Conservation (phyloP, 2,329 filamentous ascomycete species). For the Cryphonectria japonica region DNA sequence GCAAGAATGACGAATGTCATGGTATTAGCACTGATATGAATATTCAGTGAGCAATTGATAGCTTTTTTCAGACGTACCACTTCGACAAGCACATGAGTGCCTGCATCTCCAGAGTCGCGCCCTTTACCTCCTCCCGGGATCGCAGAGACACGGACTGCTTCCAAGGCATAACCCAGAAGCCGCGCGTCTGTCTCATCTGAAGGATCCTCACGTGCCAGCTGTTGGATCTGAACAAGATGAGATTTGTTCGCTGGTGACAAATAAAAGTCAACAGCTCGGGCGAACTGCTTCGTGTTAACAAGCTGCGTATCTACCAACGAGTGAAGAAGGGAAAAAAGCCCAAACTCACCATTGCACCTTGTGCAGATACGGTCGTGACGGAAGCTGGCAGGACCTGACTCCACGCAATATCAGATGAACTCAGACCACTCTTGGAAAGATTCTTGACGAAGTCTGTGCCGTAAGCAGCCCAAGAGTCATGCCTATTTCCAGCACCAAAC, state of each 20-base stretch:
- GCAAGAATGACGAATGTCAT: slow-evolving; percentile 49
- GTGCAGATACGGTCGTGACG: slow-evolving; percentile 69
- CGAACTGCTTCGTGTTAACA: slow-evolving; percentile 55
- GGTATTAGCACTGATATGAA: not conserved
- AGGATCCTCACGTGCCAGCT: slow-evolving; percentile 58
- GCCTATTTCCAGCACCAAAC: slow-evolving; percentile 53
- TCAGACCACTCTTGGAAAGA: slow-evolving; percentile 66
- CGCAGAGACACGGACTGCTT: slow-evolving; percentile 69
- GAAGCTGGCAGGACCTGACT: slow-evolving; percentile 71
- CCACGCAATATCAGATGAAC: slow-evolving; percentile 69
- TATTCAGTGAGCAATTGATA: slow-evolving; percentile 1
- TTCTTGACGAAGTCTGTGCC: slow-evolving; percentile 68
- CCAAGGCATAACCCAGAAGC: slow-evolving; percentile 71
- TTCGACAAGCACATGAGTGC: slow-evolving; percentile 66
- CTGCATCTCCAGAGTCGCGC: slow-evolving; percentile 43
- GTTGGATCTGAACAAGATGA: slow-evolving; percentile 64
- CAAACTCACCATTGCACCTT: slow-evolving; percentile 63
- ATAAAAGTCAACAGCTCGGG: slow-evolving; percentile 75
- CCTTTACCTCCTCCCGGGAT: slow-evolving; percentile 39
- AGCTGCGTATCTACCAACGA: not conserved
- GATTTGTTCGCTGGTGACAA: slow-evolving; percentile 58
- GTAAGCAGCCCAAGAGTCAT: slow-evolving; percentile 63
- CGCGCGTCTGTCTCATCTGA: slow-evolving; percentile 63
- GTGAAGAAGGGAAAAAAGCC: no score
- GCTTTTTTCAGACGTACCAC: slow-evolving; percentile 53